phyloP scores from a whole-genome alignment of 257 asterid genomes.

The Lycium ferocissimum region DNA sequence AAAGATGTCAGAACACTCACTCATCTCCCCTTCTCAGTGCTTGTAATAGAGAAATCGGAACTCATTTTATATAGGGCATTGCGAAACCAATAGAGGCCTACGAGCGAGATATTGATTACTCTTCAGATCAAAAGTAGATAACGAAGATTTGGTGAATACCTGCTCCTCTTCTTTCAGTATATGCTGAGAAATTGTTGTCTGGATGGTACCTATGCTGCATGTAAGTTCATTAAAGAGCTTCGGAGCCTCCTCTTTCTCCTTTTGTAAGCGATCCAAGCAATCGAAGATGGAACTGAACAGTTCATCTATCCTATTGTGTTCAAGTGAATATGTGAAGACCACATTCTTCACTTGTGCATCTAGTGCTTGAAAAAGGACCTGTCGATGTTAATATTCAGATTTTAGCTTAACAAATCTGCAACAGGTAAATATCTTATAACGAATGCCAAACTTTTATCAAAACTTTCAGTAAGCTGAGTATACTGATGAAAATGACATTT shows the following conservation, averaged over 20 bases:
- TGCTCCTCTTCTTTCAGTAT: slow-evolving; percentile 90
- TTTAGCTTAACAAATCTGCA: neutral
- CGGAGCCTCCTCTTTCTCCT: slow-evolving; percentile 45
- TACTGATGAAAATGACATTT: neutral
- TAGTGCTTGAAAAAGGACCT: slow-evolving; percentile 85
- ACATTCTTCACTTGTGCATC: slow-evolving; percentile 74
- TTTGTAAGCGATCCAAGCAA: slow-evolving; percentile 62
- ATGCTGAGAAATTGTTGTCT: slow-evolving; percentile 70
- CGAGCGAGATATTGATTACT: neutral
- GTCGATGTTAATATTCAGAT: slow-evolving; percentile 31
- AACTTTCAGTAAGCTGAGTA: neutral
- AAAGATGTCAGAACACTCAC: neutral
- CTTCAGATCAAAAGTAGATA: neutral
- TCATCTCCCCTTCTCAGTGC: neutral
- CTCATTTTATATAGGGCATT: neutral
- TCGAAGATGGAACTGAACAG: slow-evolving; percentile 55
- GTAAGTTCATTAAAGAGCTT: slow-evolving; percentile 62
- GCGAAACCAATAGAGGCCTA: neutral
- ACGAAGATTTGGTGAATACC: slow-evolving; percentile 45
- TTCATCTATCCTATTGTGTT: slow-evolving; percentile 66
- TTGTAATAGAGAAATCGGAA: neutral
- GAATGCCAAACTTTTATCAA: neutral
- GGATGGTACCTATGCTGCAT: slow-evolving; percentile 61
- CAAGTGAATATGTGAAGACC: slow-evolving; percentile 65
- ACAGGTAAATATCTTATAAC: neutral